phyloP scores from a whole-genome alignment of 768 basidiomycete species.

The Dacryopinax spathularia region DNA sequence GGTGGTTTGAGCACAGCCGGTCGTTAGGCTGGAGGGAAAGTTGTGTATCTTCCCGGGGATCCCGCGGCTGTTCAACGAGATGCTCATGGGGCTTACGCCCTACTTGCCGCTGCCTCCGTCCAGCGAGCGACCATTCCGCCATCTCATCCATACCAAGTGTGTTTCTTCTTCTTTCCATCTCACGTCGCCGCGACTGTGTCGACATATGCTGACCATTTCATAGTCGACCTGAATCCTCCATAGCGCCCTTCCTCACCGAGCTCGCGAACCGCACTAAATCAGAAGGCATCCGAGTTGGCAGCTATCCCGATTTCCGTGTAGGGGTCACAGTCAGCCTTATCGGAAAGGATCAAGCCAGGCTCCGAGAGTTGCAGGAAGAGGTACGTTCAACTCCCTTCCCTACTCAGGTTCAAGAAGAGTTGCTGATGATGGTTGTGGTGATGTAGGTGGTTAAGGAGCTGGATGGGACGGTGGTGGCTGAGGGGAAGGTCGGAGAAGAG shows the following conservation, averaged over 20 bases:
- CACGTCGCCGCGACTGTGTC: neutral
- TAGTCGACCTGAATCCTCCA: slow-evolving; percentile 67
- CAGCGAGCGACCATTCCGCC: slow-evolving; percentile 55
- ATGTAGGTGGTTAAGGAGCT: slow-evolving; percentile 25
- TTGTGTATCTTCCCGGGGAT: slow-evolving; percentile 88
- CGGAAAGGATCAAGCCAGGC: slow-evolving; percentile 28
- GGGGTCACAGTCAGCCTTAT: slow-evolving; percentile 60
- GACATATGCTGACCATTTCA: slow-evolving; percentile 13
- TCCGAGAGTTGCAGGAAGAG: slow-evolving; percentile 26
- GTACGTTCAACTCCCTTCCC: slow-evolving; percentile 14
- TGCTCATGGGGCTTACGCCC: slow-evolving; percentile 56
- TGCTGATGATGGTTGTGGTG: neutral
- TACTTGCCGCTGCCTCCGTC: slow-evolving; percentile 69
- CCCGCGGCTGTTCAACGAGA: slow-evolving; percentile 66
- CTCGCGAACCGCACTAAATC: slow-evolving; percentile 58
- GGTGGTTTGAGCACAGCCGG: slow-evolving; percentile 41
- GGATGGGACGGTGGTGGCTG: slow-evolving; percentile 24
- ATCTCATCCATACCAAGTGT: slow-evolving; percentile 74
- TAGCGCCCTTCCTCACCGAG: slow-evolving; percentile 69
- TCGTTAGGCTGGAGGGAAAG: slow-evolving; percentile 71
- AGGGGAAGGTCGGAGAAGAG: slow-evolving; percentile 21
- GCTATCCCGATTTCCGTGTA: slow-evolving; percentile 46
- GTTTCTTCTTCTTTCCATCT: slow-evolving; percentile 13
- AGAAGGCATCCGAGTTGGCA: slow-evolving; percentile 71
- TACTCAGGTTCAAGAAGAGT: neutral